Base-by-base conservation (phyloP, 768 basidiomycete species). In the Naematelia encephala region DNA sequence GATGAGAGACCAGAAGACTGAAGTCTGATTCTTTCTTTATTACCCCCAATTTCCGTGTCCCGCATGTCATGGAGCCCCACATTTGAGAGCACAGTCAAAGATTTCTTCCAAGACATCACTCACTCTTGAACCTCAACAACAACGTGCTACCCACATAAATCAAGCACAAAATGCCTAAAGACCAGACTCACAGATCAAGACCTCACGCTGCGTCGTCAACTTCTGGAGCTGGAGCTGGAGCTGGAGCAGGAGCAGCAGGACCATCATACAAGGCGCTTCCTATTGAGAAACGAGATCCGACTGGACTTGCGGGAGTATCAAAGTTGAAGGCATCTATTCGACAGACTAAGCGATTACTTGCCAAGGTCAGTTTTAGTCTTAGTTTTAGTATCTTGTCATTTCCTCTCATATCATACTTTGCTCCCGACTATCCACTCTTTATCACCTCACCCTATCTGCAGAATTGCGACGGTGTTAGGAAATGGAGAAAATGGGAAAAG, bases 251-350 rank as follows among this genome's bases (percentile, higher is more conserved):
- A 48, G 45, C 45, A 54, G 57, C 62, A 16, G 62, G 62, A 26
- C 59, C 62, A 21, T 56, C 54, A 3, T 42, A 43, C 60, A 51
- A 57, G 14, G 51, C 47, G 57, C 51, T 25, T 2, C 60, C 63
- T 10, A 57, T 50, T 10, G 63, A 66, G 25, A 53, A 66, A 21
- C 49, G 68, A n/a, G 66, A 67, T 53, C 54, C 60, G 2, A 57
- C 57, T 56, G 70, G 68, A 10, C 39, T 80, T 4, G 87, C 86
- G 2, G 91, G 91, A 14, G 82, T 91, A 4, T 88, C 88, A 66
- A 96, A 91, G 78, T 79, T 94, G 63, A 97, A 96, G 75, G 83
- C 91, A 4, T 80, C 86, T 25, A 78, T 97, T 54, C 80, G 93
- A 54, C 91, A 94, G 78, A 87, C 91, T 0, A 84, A 84, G 61